phyloP scores from a whole-genome alignment of 768 basidiomycete species.

The Phanerochaete sordida region DNA sequence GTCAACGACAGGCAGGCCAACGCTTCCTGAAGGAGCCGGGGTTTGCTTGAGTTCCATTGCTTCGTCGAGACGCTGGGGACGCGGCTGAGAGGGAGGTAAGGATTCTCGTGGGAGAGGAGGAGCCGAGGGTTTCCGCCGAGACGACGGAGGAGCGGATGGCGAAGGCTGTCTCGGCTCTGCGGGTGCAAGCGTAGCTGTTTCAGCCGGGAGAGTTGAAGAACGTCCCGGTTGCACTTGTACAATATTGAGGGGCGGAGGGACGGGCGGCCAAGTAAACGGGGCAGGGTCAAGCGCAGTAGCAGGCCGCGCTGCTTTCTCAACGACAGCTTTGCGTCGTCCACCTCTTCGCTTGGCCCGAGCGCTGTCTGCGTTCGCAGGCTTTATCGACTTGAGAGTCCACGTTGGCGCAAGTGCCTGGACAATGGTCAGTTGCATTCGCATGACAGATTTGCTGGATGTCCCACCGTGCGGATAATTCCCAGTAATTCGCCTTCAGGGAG shows the following conservation, averaged over 20 bases:
- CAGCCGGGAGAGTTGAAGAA: background rate
- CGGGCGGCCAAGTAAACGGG: background rate
- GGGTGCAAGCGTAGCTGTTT: background rate
- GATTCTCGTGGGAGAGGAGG: background rate
- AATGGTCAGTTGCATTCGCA: background rate
- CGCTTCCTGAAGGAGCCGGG: too few relatives aligned
- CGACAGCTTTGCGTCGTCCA: constrained; percentile 26
- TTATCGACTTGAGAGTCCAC: constrained; percentile 56
- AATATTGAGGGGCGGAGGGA: background rate
- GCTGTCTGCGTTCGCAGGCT: constrained; percentile 41
- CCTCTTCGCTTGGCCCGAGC: constrained; percentile 32
- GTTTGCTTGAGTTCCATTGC: too few relatives aligned
- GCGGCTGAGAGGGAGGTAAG: too few relatives aligned
- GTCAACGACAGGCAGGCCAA: background rate
- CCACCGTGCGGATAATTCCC: constrained; percentile 57
- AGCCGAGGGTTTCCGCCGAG: background rate
- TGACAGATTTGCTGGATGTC: constrained; percentile 12
- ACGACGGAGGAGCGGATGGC: background rate
- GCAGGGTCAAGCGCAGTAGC: background rate
- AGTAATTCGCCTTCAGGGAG: constrained; percentile 54
- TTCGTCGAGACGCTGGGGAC: too few relatives aligned
- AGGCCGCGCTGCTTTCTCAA: background rate
- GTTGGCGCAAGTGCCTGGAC: constrained; percentile 32
- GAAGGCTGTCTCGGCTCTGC: background rate
- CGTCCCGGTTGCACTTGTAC: background rate